A percentile compares a stretch with the other conserved stretches of the same genome.
phyloP scores from a whole-genome alignment of 768 basidiomycete species.

The Suillus tomentosus region DNA sequence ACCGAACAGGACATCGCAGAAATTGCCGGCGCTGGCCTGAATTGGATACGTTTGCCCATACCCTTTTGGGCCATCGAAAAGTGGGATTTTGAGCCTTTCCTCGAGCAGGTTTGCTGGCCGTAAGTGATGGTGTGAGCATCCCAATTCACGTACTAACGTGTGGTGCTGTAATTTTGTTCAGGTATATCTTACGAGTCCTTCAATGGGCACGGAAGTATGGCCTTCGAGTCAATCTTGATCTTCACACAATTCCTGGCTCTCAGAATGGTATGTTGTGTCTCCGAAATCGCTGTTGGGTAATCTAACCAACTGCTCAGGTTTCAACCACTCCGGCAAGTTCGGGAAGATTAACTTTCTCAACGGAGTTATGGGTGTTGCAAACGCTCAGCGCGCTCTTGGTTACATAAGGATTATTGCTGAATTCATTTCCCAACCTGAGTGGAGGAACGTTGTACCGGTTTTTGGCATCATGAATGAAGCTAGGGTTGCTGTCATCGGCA shows the following conservation, averaged over 20 bases:
- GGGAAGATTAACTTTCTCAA: conserved; percentile 65
- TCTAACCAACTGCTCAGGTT: conserved; percentile 36
- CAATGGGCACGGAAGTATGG: conserved; percentile 91
- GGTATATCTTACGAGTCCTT: conserved; percentile 74
- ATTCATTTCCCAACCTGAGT: conserved; percentile 80
- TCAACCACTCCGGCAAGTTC: conserved; percentile 61
- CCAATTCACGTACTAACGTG: conserved; percentile 7
- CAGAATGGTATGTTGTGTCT: conserved; percentile 57
- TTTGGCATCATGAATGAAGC: conserved; percentile 72
- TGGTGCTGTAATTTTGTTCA: conserved; percentile 21
- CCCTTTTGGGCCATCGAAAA: conserved; percentile 88
- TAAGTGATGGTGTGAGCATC: conserved; percentile 32
- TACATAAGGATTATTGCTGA: conserved; percentile 74
- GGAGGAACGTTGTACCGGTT: conserved; percentile 59
- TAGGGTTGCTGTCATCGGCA: conserved; percentile 51
- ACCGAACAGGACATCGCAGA: conserved; percentile 88
- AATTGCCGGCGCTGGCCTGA: conserved; percentile 86
- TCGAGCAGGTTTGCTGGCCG: conserved; percentile 76
- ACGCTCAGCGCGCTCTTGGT: conserved; percentile 77
- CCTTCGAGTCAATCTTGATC: conserved; percentile 77
- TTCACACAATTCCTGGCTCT: conserved; percentile 78
- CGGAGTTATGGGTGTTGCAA: conserved; percentile 84
- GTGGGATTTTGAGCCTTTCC: conserved; percentile 73
- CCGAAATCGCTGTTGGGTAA: not conserved
- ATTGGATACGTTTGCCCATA: conserved; percentile 80